phyloP scores from a whole-genome alignment of 2,329 filamentous ascomycete genomes.

The Ceratocystis albifundus region DNA sequence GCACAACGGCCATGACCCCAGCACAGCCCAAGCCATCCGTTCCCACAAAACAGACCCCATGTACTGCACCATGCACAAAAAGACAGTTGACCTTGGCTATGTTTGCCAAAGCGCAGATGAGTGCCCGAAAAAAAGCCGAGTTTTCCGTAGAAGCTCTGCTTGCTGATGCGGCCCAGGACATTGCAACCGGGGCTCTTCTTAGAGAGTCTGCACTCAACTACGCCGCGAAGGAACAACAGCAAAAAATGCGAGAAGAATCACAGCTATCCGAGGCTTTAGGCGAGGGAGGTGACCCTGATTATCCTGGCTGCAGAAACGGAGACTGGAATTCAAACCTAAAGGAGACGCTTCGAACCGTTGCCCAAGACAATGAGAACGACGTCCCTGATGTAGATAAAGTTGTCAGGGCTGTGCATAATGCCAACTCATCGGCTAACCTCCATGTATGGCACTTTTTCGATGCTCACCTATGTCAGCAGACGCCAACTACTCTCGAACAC shows the following conservation, averaged over 20 bases:
- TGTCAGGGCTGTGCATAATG: slow-evolving; percentile 16
- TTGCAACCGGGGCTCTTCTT: background rate
- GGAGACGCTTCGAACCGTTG: slow-evolving; percentile 9
- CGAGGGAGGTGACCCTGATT: background rate
- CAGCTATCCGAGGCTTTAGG: background rate
- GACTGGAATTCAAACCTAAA: slow-evolving; percentile 11
- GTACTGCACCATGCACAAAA: background rate
- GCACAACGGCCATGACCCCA: background rate
- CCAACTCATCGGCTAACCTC: background rate
- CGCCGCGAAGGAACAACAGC: background rate
- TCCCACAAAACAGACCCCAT: background rate
- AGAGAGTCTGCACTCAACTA: slow-evolving; percentile 3
- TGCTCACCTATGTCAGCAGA: background rate
- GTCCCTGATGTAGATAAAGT: slow-evolving; percentile 22
- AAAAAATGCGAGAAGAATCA: slow-evolving; percentile 4
- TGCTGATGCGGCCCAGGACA: slow-evolving; percentile 17
- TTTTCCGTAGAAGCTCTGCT: slow-evolving; percentile 6
- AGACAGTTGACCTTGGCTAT: background rate
- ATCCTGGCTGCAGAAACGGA: background rate
- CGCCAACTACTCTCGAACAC: background rate
- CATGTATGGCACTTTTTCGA: slow-evolving; percentile 19
- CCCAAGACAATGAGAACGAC: slow-evolving; percentile 19
- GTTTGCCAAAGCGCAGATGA: slow-evolving; percentile 4
- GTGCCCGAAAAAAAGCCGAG: slow-evolving; percentile 9
- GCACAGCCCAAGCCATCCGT: background rate